Base-by-base conservation (phyloP, 345 rosid species). In the Eucalyptus tenuipes region DNA sequence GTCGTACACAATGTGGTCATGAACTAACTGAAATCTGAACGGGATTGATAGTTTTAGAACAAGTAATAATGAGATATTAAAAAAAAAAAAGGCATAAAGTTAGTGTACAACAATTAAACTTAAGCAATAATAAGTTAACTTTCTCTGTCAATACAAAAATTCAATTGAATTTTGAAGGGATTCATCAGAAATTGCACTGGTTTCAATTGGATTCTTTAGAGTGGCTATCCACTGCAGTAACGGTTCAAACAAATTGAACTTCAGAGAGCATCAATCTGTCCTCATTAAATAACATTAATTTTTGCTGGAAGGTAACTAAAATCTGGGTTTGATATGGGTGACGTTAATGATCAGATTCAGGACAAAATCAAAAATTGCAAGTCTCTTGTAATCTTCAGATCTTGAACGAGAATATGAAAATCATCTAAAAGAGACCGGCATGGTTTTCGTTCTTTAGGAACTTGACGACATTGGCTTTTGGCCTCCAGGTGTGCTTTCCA, bases 351-450 rank as follows among this genome's bases (percentile, higher is more conserved):
- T 68, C 44, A 17, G 24, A 68, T 68, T 33, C 80, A 8, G 7
- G 20, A 68, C 80, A 68, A 0, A 68, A 68, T 33, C 6, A 33
- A 9, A 68, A 33, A 33, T 16, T 68, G 75, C 75, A 66, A 66
- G 75, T n/a, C 40, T 31, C 1, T 15, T 31, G 79, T 31, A 15
- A 66, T 31, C 37, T 15, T 88, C 94, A 11, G 90, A 90, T 48
- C 88, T 42, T 66, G 79, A 66, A 66, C 42, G 16, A 31, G 79
- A 37, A 64, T n/a, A n/a, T 7, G 75, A 64, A 64, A 64, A 64
- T 31, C 75, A n/a, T 13, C 16, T 64, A 64, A 14, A 64, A n/a
- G 75, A 64, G 75, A n/a, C 18, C 37, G 20, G 75, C 75, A 6
- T 64, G 75, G 37, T n/a, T n/a, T n/a, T n/a, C 33, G 40, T n/a